Conservation (phyloP, 331 rosid species). For the Rhamnella rubrinervis region DNA sequence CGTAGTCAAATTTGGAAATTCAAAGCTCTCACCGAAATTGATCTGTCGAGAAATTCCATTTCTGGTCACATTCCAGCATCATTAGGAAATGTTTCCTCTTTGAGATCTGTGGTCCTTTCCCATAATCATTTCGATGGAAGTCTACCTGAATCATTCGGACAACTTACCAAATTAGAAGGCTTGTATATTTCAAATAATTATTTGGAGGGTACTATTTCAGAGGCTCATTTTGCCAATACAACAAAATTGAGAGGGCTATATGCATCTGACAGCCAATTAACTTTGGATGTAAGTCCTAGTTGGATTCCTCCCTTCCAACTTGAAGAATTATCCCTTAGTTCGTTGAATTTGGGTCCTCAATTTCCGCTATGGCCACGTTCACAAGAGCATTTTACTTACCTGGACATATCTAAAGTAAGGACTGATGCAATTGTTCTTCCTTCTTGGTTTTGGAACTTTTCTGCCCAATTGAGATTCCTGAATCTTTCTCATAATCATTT, state of each 20-base stretch:
- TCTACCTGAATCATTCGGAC: too few relatives aligned
- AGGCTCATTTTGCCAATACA: background rate
- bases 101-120: too few relatives aligned
- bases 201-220: background rate
- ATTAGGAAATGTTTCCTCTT: too few relatives aligned
- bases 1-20: too few relatives aligned
- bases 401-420: slow-evolving; percentile 2
- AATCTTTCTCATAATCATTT: slow-evolving; percentile 28
- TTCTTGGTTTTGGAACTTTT: background rate
- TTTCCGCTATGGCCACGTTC: slow-evolving; percentile 1
- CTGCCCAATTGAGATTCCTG: background rate
- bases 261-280: background rate
- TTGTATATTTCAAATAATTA: background rate
- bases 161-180: background rate
- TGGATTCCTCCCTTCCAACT: slow-evolving; percentile 8
- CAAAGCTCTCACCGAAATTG: too few relatives aligned
- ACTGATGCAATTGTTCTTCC: background rate
- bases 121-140: too few relatives aligned
- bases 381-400: background rate
- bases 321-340: background rate
- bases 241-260: background rate
- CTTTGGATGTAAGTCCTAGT: background rate
- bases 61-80: too few relatives aligned
- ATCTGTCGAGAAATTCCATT: too few relatives aligned
- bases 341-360: slow-evolving; percentile 1